Percentiles rank a stretch among this genome's conserved stretches.
Conservation (phyloP, 2,329 filamentous ascomycete species). For the Capronia americana region DNA sequence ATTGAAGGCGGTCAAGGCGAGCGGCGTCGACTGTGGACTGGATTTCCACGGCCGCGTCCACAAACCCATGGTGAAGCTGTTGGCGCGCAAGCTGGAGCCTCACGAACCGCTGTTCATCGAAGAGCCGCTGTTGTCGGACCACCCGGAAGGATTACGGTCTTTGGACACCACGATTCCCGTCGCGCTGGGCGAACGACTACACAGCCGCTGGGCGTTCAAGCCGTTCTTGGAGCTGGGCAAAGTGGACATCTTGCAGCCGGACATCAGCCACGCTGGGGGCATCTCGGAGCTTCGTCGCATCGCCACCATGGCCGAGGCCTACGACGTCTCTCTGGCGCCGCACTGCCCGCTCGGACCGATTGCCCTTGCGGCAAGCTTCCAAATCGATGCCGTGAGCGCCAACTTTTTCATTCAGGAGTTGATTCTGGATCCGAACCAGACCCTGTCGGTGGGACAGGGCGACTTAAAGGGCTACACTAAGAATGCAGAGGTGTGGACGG, state of each 20-base stretch:
- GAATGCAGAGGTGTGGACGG: constrained; percentile 14
- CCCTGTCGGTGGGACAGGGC: constrained; percentile 14
- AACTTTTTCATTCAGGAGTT: constrained; percentile 20
- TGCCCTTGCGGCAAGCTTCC: constrained; percentile 16
- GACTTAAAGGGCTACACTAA: constrained; percentile 20
- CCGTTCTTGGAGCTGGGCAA: constrained; percentile 19
- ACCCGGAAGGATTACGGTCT: constrained; percentile 14
- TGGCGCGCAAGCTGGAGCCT: constrained; percentile 18
- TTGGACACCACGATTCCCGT: constrained; percentile 17
- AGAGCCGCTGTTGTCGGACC: constrained; percentile 16
- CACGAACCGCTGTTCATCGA: constrained; percentile 19
- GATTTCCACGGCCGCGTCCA: constrained; percentile 19
- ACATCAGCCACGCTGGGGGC: constrained; percentile 15
- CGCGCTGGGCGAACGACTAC: constrained; percentile 17
- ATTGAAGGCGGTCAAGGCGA: constrained; percentile 18
- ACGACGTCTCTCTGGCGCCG: constrained; percentile 17
- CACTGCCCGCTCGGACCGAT: constrained; percentile 20
- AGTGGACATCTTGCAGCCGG: constrained; percentile 18
- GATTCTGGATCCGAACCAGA: constrained; percentile 18
- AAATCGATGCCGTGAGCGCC: constrained; percentile 14
- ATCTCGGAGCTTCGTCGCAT: constrained; percentile 19
- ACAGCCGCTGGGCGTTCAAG: constrained; percentile 18
- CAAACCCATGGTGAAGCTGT: constrained; percentile 18
- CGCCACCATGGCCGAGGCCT: constrained; percentile 20
- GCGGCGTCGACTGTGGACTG: constrained; percentile 11